Conservation (phyloP, 257 asterid genomes). For the Nicotiana knightiana region DNA sequence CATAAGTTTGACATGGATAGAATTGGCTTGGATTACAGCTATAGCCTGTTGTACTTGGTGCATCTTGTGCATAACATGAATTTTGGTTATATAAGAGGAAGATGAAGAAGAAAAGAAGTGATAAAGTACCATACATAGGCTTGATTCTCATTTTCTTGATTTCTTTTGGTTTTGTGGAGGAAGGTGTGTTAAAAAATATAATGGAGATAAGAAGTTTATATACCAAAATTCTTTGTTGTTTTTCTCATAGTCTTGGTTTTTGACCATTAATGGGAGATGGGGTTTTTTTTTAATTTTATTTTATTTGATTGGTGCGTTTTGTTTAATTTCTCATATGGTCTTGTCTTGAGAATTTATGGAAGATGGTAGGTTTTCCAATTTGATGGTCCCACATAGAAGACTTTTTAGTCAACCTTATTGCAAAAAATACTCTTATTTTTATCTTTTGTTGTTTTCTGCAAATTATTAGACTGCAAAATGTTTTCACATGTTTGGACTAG, state of each 20-base stretch:
- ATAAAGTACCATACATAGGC: not conserved
- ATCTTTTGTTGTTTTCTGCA: not conserved
- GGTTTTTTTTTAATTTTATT: not conserved
- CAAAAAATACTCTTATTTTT: not conserved
- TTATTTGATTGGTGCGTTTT: not conserved
- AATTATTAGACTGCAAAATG: not conserved
- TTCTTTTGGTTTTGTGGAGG: not conserved
- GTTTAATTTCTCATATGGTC: not conserved
- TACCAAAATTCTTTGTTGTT: not conserved
- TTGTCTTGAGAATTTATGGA: not conserved
- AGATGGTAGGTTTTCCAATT: not conserved
- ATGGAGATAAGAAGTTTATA: not conserved
- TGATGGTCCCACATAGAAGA: not conserved
- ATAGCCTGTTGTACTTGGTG: conserved; percentile 56
- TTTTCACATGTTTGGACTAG: conserved; percentile 4
- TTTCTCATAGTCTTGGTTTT: not conserved
- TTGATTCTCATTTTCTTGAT: conserved; percentile 14
- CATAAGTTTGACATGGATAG: conserved; percentile 65
- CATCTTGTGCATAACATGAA: conserved; percentile 24
- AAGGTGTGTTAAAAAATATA: not conserved
- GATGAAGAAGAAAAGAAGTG: conserved; percentile 15
- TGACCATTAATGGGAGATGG: not conserved
- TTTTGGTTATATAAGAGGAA: conserved; percentile 14
- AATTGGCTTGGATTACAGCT: conserved; percentile 45
- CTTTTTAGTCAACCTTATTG: not conserved